These are phyloP conservation scores for Phlebiopsis gigantea DNA, from an alignment of 768 basidiomycete genomes.

Conservation along the genomic window DNA sequence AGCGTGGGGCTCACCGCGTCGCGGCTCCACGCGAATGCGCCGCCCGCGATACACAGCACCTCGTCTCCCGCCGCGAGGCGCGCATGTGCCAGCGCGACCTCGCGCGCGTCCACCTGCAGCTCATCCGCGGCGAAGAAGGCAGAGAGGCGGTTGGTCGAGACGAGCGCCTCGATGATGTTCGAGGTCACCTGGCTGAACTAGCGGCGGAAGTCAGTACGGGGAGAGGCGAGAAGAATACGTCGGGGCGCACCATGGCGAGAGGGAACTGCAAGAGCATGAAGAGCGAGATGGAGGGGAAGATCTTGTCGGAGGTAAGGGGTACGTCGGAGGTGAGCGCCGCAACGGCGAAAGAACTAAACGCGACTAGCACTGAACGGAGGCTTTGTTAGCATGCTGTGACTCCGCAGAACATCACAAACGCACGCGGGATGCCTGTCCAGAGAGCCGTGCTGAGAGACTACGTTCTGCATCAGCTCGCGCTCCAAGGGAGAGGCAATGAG, in stretches of 20 bases:
- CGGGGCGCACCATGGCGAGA: conserved; percentile 49
- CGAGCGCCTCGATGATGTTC: conserved; percentile 80
- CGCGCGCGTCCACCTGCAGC: conserved; percentile 74
- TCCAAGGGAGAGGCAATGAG: too few relatives aligned
- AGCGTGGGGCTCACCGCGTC: conserved; percentile 54
- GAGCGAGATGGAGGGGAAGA: conserved; percentile 93
- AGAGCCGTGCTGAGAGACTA: conserved; percentile 56
- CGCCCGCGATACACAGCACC: conserved; percentile 66
- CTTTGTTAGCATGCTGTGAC: not conserved
- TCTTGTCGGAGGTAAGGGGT: conserved; percentile 83
- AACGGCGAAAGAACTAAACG: conserved; percentile 76
- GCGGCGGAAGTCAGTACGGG: conserved; percentile 19
- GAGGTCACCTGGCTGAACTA: conserved; percentile 62
- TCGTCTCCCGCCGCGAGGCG: conserved; percentile 54
- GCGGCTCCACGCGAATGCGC: conserved; percentile 79
- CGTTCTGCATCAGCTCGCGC: too few relatives aligned
- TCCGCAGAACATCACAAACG: not conserved
- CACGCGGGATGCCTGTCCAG: conserved; percentile 64
- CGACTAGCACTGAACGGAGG: conserved; percentile 50
- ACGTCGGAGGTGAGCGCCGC: conserved; percentile 55
- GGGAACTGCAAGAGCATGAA: conserved; percentile 89
- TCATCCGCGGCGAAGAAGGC: conserved; percentile 75
- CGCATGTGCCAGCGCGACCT: conserved; percentile 34
- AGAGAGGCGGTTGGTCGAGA: conserved; percentile 76
- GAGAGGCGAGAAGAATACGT: conserved; percentile 27